phyloP scores from a whole-genome alignment of 192 early-diverging fungal genomes.

The Coemansia asiatica region DNA sequence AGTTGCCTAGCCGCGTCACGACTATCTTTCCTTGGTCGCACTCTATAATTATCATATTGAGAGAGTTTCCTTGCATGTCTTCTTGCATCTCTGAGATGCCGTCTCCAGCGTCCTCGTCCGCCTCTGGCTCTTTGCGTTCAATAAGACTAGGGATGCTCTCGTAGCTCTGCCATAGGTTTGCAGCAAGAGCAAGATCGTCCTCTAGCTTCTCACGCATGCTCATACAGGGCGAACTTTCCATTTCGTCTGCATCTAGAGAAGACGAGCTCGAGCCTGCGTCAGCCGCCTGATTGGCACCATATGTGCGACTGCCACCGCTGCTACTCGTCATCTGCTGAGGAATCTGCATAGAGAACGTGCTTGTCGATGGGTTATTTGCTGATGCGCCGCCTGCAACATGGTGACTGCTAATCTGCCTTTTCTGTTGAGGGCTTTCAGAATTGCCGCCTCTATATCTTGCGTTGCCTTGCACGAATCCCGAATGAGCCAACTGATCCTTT shows the following conservation, averaged over 20 bases:
- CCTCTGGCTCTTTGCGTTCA: constrained; percentile 35
- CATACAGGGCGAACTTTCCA: constrained; percentile 12
- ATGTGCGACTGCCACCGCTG: constrained; percentile 1
- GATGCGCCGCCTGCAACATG: not conserved
- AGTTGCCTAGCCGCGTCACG: constrained; percentile 29
- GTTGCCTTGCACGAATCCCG: not conserved
- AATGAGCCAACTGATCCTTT: not conserved
- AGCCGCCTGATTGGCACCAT: constrained; percentile 6
- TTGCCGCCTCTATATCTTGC: not conserved
- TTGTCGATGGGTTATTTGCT: constrained; percentile 2
- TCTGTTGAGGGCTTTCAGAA: constrained; percentile 2
- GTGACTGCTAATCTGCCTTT: not conserved
- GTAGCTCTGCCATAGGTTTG: constrained; percentile 48
- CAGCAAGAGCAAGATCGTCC: constrained; percentile 48
- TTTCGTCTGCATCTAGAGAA: constrained; percentile 21
- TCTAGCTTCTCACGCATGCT: constrained; percentile 39
- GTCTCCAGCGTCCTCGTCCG: constrained; percentile 31
- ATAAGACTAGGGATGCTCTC: constrained; percentile 36
- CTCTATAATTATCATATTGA: constrained; percentile 46
- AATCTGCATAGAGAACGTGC: not conserved
- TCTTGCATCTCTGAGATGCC: constrained; percentile 30
- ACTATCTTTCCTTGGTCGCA: constrained; percentile 39
- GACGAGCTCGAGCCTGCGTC: constrained; percentile 21
- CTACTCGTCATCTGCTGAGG: not conserved
- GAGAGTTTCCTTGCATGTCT: constrained; percentile 21